Evolutionary conservation across 2,329 filamentous ascomycete species (phyloP).

Genomic region (Teratosphaeria epicoccoides): DNA sequence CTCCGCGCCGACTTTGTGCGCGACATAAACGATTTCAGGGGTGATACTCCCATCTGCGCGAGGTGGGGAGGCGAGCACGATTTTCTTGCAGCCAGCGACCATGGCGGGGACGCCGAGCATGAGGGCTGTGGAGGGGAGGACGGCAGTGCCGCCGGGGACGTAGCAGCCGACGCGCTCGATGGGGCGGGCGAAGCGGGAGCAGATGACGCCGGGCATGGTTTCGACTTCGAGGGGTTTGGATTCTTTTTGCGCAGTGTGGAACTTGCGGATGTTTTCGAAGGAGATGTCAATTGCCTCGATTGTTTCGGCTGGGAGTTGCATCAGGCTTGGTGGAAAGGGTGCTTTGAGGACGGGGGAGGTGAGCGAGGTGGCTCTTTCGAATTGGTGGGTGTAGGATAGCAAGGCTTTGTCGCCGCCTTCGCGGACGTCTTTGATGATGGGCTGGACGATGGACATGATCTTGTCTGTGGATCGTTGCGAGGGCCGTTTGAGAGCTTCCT

Average conservation of each 20-base stretch:
- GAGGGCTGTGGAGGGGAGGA: slow-evolving; percentile 90
- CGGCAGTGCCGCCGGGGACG: slow-evolving; percentile 89
- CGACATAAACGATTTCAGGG: slow-evolving; percentile 93
- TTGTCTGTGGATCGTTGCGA: slow-evolving; percentile 91
- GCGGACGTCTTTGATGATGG: slow-evolving; percentile 83
- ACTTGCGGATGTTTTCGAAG: slow-evolving; percentile 87
- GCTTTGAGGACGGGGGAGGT: slow-evolving; percentile 82
- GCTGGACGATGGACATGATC: slow-evolving; percentile 80
- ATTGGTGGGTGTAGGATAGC: slow-evolving; percentile 91
- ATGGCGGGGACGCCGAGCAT: slow-evolving; percentile 97
- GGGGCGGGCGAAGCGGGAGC: slow-evolving; percentile 81
- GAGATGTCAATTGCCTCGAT: slow-evolving; percentile 87
- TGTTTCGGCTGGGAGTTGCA: slow-evolving; percentile 75
- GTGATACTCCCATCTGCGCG: slow-evolving; percentile 82
- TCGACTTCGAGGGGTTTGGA: slow-evolving; percentile 74
- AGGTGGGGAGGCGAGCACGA: slow-evolving; percentile 85
- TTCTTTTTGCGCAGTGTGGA: slow-evolving; percentile 85
- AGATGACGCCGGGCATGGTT: slow-evolving; percentile 95
- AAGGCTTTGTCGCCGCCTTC: slow-evolving; percentile 77
- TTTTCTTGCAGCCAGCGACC: slow-evolving; percentile 92
- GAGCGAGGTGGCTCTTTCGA: slow-evolving; percentile 87
- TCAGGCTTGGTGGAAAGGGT: slow-evolving; percentile 74
- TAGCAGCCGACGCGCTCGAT: slow-evolving; percentile 97
- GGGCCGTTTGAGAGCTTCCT: slow-evolving; percentile 69
- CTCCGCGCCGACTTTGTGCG: slow-evolving; percentile 92